Percentiles rank a stretch among this genome's conserved stretches.
Conservation (phyloP, 768 basidiomycete genomes). For the Rhizopogon roseolus region DNA sequence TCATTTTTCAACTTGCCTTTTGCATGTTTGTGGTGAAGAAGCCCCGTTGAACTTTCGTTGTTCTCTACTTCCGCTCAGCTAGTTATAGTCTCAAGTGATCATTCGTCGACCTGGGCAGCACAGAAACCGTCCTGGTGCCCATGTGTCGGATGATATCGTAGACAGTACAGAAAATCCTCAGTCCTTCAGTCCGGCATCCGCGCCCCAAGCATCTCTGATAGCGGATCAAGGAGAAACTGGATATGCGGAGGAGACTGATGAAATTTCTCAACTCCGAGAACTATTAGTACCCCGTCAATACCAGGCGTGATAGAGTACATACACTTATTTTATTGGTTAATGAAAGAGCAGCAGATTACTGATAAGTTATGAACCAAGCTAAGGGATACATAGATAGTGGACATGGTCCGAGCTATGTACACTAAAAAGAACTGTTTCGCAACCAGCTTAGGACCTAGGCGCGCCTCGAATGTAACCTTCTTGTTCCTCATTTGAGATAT, state of each 20-base stretch:
- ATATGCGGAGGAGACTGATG: slow-evolving; percentile 29
- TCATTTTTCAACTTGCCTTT: too few species aligned
- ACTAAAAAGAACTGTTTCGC: too few species aligned
- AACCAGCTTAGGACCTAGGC: too few species aligned
- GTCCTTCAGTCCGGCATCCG: not conserved
- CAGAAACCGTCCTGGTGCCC: slow-evolving; percentile 46
- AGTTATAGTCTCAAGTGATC: slow-evolving; percentile 57
- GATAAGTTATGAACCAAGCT: not conserved
- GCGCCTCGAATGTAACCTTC: slow-evolving; percentile 42
- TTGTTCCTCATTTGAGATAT: slow-evolving; percentile 70
- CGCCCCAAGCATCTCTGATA: not conserved
- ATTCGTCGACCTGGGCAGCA: slow-evolving; percentile 47
- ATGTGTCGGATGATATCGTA: slow-evolving; percentile 42
- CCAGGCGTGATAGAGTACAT: slow-evolving; percentile 51
- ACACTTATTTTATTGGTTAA: slow-evolving; percentile 24
- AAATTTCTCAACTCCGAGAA: slow-evolving; percentile 48
- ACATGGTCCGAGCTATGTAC: too few species aligned
- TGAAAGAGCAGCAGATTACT: not conserved
- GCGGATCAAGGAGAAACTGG: not conserved
- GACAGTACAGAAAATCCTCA: slow-evolving; percentile 11
- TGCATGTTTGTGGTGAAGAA: too few species aligned
- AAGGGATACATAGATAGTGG: too few species aligned
- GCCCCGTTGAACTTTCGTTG: too few species aligned
- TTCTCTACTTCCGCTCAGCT: too few species aligned
- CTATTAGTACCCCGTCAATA: slow-evolving; percentile 57